Base-by-base conservation (phyloP, 2,329 filamentous ascomycete genomes). In the Fonsecaea erecta region DNA sequence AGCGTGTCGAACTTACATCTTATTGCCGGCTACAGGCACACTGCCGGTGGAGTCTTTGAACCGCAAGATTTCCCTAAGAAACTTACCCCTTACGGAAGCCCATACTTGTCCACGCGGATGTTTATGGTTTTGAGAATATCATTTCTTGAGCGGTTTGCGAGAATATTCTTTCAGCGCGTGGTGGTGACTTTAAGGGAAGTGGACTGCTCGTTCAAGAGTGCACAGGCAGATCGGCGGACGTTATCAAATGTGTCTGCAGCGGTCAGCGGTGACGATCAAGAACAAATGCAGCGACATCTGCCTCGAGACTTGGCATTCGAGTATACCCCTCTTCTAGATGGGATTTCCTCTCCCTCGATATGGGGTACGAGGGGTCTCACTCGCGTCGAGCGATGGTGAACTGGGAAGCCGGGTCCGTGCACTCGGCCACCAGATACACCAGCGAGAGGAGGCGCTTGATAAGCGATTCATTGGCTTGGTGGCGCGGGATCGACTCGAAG, bases 71-170 rank as follows among this genome's bases (percentile, higher is more conserved):
- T 52, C 56, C 56, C 26, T 28, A 60, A 14, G 24, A 60, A 26
- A 48, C 56, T 30, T 60, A 48, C 32, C 43, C 56, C 26, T 60
- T 51, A 11, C 21, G 40, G n/a, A 35, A 60, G 26, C 11, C 43
- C 48, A 40, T 60, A 21, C 40, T 60, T 52, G 56, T 24, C 12
- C 56, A 52, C n/a, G 40, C 28, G 14, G 26, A 34, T 18, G 56
- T 52, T 37, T 60, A 60, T 30, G n/a, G 43, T 32, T 60, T 60
- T 32, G 56, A 12, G 14, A 60, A 43, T 30, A 60, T 51, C 26
- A 52, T 51, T 21, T 46, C n/a, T 43, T 60, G 12, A 11, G 18
- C 3, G 7, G 18, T 11, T 24, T 48, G 18, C 21, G 21, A 24
- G 18, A 48, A 26, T 48, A 1, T 24, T 21, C 8, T 24, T 48